Conservation (phyloP, 495 filamentous ascomycete genomes). For the Neurospora pannonica region DNA sequence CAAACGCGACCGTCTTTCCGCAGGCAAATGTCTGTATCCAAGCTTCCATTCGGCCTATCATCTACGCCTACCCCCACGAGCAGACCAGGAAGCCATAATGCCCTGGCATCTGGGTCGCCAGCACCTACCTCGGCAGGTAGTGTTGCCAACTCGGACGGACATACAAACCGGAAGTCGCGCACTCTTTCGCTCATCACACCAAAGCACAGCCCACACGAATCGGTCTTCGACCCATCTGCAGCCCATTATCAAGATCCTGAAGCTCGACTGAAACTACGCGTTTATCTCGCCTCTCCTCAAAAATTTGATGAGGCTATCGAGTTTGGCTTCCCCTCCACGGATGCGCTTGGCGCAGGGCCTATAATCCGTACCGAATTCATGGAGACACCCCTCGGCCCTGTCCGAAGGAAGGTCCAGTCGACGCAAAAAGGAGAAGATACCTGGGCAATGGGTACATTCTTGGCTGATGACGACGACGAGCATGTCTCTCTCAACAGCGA, state of each 20-base stretch:
- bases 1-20: constrained; percentile 40
- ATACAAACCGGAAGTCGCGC: constrained; percentile 37
- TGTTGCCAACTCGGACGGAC: constrained; percentile 15
- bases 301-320: constrained; percentile 94
- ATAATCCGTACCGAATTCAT: constrained; percentile 1
- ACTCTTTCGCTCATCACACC: constrained; percentile 39
- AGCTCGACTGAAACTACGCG: constrained; percentile 73
- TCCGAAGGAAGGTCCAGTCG: constrained; percentile 4
- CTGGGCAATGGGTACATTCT: constrained; percentile 36
- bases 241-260: constrained; percentile 88
- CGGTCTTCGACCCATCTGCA: constrained; percentile 60
- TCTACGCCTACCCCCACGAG: constrained; percentile 23
- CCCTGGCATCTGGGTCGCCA: constrained; percentile 11
- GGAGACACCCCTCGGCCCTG: constrained; percentile 7
- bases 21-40: constrained; percentile 43
- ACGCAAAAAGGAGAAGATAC: constrained; percentile 23
- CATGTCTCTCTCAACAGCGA: constrained; percentile 40
- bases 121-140: constrained; percentile 22
- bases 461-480: constrained; percentile 41
- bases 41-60: constrained; percentile 45
- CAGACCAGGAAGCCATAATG: background rate
- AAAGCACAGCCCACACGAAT: constrained; percentile 35
- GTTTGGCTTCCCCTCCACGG: constrained; percentile 75
- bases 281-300: constrained; percentile 84
- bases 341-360: constrained; percentile 21